Base-by-base conservation (phyloP, 148 eudicot species). In the Camellia granthamiana region DNA sequence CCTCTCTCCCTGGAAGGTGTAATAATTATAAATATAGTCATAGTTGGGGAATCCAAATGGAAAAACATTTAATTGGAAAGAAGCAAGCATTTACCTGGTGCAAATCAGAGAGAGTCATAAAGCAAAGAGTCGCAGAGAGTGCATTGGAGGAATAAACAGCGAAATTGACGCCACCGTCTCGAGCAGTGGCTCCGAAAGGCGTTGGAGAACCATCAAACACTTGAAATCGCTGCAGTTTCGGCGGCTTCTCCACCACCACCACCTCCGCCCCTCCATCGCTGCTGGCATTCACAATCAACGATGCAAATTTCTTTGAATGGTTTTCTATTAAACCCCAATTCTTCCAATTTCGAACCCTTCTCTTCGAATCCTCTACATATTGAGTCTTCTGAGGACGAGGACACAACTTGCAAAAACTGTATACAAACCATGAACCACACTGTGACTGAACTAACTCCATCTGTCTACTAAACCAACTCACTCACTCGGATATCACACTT, bases 121-220 rank as follows among this genome's bases (percentile, higher is more conserved):
- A 84, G 84, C 99, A 95, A 63, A 95, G 90, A 77, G 90, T 76
- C 18, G 97, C 98, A 49, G 98, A 88, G 41, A 84, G 44, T 44
- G 98, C 92, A 90, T 91, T 83, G 62, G 85, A 82, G 21, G 99
- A 96, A 80, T 79, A 89, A 12, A 96, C 82, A 0, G 98, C 90
- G 79, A 93, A 96, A 88, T 96, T 96, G 14, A 96, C 90, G 2
- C 99, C 99, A 0, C 94, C 99, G 43, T 93, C 92, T 4, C 77
- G 60, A 10, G 73, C 55, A 15, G 92, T 92, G 9, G 99, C 94
- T 15, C 99, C 99, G 68, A 90, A 91, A 68, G 99, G 98, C 77
- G 78, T 15, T 63, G 99, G 93, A 87, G 49, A 49, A 11, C 99
- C 99, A 7, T 82, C 66, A 21, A 80, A 87, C 14, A 91, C 92